These are phyloP conservation scores for Leishmania major DNA, from an alignment of 208 protist species.

Conservation along the genomic window DNA sequence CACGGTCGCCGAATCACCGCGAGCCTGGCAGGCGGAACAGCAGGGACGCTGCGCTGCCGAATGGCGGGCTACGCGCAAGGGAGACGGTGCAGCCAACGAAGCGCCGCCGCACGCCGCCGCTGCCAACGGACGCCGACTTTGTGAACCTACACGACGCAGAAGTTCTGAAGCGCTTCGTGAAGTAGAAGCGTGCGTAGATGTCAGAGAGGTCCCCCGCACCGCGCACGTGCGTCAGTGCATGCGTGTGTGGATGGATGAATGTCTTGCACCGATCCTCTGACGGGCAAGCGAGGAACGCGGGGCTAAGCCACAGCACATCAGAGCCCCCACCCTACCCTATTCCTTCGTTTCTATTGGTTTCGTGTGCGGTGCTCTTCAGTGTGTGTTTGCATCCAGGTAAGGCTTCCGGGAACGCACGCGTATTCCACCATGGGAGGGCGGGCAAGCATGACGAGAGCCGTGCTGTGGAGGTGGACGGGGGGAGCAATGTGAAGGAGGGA, in stretches of 20 bases:
- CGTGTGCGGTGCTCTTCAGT: too few relatives aligned
- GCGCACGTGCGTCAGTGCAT: not conserved
- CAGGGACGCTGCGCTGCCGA: not conserved
- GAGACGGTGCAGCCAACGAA: conserved; percentile 23
- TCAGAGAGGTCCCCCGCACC: not conserved
- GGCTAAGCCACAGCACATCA: not conserved
- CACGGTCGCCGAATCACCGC: not conserved
- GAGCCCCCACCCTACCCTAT: too few relatives aligned
- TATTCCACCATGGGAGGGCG: not conserved
- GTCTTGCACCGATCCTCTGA: not conserved
- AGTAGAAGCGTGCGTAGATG: not conserved
- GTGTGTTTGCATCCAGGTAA: not conserved
- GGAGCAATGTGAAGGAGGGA: not conserved
- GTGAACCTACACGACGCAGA: conserved; percentile 33
- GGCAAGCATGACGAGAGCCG: not conserved
- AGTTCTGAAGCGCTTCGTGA: conserved; percentile 1
- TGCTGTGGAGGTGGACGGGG: not conserved
- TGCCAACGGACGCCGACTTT: conserved; percentile 40
- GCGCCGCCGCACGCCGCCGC: conserved; percentile 24
- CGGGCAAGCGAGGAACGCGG: not conserved
- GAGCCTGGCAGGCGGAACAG: not conserved
- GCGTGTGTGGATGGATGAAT: not conserved
- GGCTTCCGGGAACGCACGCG: too few relatives aligned
- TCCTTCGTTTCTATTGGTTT: too few relatives aligned
- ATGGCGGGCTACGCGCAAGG: conserved; percentile 19